Percentiles rank a stretch among this genome's conserved stretches.
phyloP scores from a whole-genome alignment of 2,329 filamentous ascomycete species.

The Venturia oleaginea region DNA sequence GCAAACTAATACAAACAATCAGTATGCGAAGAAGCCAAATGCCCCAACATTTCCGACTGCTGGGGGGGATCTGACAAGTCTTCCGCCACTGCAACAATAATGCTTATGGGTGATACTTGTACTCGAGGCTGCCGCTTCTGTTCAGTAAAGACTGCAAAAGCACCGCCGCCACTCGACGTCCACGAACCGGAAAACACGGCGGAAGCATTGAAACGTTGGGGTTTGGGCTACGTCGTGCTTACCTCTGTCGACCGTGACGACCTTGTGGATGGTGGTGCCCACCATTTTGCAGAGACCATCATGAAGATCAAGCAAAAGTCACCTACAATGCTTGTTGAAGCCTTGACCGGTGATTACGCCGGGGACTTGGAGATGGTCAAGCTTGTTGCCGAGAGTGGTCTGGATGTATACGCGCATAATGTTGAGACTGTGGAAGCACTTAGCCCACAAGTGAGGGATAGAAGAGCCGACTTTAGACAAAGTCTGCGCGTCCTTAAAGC shows the following conservation, averaged over 20 bases:
- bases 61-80: conserved; percentile 88
- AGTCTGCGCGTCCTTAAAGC: conserved; percentile 70
- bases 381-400: conserved; percentile 73
- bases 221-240: conserved; percentile 88
- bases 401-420: conserved; percentile 97
- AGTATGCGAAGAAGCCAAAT: conserved; percentile 94
- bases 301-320: conserved; percentile 74
- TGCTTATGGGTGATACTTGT: conserved; percentile 98
- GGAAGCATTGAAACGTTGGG: conserved; percentile 87
- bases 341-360: conserved; percentile 76
- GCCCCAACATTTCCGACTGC: conserved; percentile 95
- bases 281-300: conserved; percentile 89
- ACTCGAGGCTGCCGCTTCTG: conserved; percentile 95
- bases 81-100: conserved; percentile 92
- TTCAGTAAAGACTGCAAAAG: conserved; percentile 80
- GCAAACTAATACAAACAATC: neutral
- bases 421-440: conserved; percentile 89
- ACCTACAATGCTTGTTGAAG: conserved; percentile 69
- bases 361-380: conserved; percentile 82
- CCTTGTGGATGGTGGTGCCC: conserved; percentile 75
- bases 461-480: conserved; percentile 81
- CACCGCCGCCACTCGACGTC: conserved; percentile 72
- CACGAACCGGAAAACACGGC: conserved; percentile 97
- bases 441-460: conserved; percentile 82
- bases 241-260: conserved; percentile 94